Evolutionary conservation across 306 rosid species (phyloP), one percentile per base, ranked within the genome.

Genomic region (Luffa acutangula): DNA sequence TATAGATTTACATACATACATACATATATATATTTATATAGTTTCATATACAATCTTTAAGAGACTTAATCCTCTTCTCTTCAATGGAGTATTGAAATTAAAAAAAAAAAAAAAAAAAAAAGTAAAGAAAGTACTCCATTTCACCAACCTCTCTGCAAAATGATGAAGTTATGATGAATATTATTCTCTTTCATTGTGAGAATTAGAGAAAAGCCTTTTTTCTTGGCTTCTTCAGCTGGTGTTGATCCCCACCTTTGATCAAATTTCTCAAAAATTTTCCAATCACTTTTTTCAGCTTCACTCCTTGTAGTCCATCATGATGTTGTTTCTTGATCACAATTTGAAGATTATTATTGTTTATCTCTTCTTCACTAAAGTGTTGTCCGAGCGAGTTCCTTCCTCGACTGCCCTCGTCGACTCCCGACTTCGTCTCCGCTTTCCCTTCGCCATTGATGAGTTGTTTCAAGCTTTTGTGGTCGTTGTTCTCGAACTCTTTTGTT

Each of bases 221-320:
- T 89, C 8, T 80, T 73, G 73, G 88, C 84, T 49, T 88, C 91
- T 81, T 82, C 76, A 75, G 78, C 67, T 80, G 56, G 49, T 81
- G 84, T 66, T 88, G 87, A 56, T 88, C 97, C 10, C 88, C 87
- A 46, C 86, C 81, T 82, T 85, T 88, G 62, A 93, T 84, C 84
- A 93, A 51, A 78, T 89, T 89, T 7, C 90, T 87, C 59, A 93
- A 82, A 81, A 91, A 87, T 78, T 90, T 93, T 60, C 88, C 79
- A n/a, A 93, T 88, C 90, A 91, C 51, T 79, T 88, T 91, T 85
- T 84, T 89, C 43, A 93, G 84, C 90, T 88, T 91, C 86, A 89
- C 45, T 31, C 94, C 91, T 76, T 88, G 88, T 9, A 76, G 18
- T 21, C 84, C 85, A 39, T 87, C 91, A 14, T 84, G 75, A 25